These are phyloP conservation scores for Nemania diffusa DNA, from an alignment of 2,329 filamentous ascomycete species.

Conservation along the genomic window DNA sequence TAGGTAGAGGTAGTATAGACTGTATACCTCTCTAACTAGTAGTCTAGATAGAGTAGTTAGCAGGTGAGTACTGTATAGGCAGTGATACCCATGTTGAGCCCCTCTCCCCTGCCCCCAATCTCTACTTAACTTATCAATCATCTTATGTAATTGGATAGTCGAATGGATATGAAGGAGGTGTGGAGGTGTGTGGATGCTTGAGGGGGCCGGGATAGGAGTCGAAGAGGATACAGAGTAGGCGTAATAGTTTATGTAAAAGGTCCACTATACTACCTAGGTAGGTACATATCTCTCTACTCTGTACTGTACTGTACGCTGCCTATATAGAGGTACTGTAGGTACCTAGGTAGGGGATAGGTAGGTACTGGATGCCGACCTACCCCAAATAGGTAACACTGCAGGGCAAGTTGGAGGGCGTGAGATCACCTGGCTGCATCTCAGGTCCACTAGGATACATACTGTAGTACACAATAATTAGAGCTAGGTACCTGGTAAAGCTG, in stretches of 20 bases:
- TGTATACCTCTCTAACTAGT: too few species aligned
- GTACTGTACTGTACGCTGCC: too few species aligned
- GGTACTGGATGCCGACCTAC: background rate
- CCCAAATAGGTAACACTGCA: too few species aligned
- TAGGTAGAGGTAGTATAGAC: background rate
- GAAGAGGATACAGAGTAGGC: too few species aligned
- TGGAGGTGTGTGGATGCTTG: background rate
- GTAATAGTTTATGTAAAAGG: too few species aligned
- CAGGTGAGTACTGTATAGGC: background rate
- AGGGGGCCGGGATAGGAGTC: too few species aligned
- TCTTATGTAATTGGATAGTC: slow-evolving; percentile 19
- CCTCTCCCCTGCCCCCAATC: background rate
- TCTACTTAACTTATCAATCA: slow-evolving; percentile 1
- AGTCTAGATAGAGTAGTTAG: background rate
- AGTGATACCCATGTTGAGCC: slow-evolving; percentile 4
- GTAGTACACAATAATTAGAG: too few species aligned
- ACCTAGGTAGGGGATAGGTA: background rate
- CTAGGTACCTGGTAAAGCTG: too few species aligned
- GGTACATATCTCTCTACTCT: too few species aligned
- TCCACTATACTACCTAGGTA: too few species aligned
- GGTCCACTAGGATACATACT: too few species aligned
- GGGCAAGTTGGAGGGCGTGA: too few species aligned
- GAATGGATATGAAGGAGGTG: background rate
- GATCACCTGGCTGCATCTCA: background rate
- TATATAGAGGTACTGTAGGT: background rate